A percentile compares a stretch with the other conserved stretches of the same genome.
These are phyloP conservation scores for Aspergillus sp. DNA, from an alignment of 2,329 filamentous ascomycete genomes.

Conservation along the genomic window DNA sequence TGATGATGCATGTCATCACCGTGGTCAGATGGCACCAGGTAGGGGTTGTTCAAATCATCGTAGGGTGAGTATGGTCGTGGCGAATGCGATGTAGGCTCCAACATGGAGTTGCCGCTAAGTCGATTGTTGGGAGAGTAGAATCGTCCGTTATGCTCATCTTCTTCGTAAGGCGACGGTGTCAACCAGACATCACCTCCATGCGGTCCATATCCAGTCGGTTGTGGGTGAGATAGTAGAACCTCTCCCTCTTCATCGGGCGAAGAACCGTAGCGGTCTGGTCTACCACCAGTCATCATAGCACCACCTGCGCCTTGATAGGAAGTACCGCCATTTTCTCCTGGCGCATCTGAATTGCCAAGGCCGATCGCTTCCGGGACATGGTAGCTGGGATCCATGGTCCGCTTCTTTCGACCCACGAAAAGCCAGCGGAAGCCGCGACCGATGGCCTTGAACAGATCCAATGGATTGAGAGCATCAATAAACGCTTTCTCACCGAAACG, in stretches of 20 bases:
- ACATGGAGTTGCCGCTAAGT: constrained; percentile 8
- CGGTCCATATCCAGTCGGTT: constrained; percentile 19
- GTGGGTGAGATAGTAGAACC: constrained; percentile 34
- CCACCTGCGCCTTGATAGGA: constrained; percentile 24
- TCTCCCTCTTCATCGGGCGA: constrained; percentile 32
- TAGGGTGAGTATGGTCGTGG: constrained; percentile 14
- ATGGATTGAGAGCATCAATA: constrained; percentile 69
- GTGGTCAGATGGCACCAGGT: constrained; percentile 11
- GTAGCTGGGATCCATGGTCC: constrained; percentile 38
- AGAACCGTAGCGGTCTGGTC: constrained; percentile 18
- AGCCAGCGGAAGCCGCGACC: constrained; percentile 76
- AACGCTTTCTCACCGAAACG: constrained; percentile 62
- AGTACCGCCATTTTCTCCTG: constrained; percentile 13
- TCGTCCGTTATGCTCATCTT: constrained; percentile 6
- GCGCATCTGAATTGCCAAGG: constrained; percentile 17
- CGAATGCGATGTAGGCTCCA: constrained; percentile 8
- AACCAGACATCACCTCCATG: constrained; percentile 8
- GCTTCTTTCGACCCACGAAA: constrained; percentile 62
- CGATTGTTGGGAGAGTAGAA: constrained; percentile 7
- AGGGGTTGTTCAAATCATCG: constrained; percentile 10
- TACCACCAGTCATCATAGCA: constrained; percentile 13
- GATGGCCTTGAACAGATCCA: constrained; percentile 77
- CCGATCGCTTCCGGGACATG: constrained; percentile 24
- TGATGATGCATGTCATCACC: constrained; percentile 12
- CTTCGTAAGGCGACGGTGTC: constrained; percentile 12